Evolutionary conservation across 108 stramenopile genomes (phyloP), one percentile per base, ranked within the genome.

Genomic region (Cyclotella choctawhatcheeana): DNA sequence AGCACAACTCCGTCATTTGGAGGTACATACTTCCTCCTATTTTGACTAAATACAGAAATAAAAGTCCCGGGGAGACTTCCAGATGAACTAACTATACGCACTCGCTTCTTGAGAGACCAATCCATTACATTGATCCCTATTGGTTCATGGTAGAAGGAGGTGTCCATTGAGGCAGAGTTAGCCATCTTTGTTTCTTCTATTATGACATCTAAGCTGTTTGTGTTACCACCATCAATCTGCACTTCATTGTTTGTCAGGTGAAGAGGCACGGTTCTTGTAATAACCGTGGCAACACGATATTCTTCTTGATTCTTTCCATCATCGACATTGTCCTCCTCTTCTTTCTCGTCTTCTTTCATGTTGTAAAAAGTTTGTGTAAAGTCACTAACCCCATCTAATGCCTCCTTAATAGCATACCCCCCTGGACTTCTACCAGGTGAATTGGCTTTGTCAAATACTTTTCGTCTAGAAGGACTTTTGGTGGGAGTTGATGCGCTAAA

Each of bases 21-120:
- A 40, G 32, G 31, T 2, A 17, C n/a, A 20, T 31, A 44, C 26
- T 55, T 32, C 22, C 35, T 54, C 31, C 69, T 53, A 37, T 44
- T 10, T 44, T 34, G 1, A 20, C 73, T 29, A 44, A 53, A 37
- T 13, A 26, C 58, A 25, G 69, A 52, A 14, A 35, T 32, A 17
- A 33, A 35, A 25, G 48, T 47, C 44, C 43, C 43, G 1, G 80
- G 80, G 4, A 81, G 50, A 58, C 76, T 58, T 64, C 63, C 59
- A 20, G 70, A 63, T 24, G 63, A 40, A 12, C 37, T 35, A 44
- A 76, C 47, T 10, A 81, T 45, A n/a, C 75, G 59, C 5, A 77
- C 44, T 3, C 80, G 80, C 32, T 63, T 73, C 32, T 81, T 81
- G 13, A 81, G 47, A 32, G 80, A 69, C 80, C 80, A 77, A 72